Percentiles rank a stretch among this genome's conserved stretches.
Conservation (phyloP, 768 basidiomycete genomes). For the Solioccasus polychromus region DNA sequence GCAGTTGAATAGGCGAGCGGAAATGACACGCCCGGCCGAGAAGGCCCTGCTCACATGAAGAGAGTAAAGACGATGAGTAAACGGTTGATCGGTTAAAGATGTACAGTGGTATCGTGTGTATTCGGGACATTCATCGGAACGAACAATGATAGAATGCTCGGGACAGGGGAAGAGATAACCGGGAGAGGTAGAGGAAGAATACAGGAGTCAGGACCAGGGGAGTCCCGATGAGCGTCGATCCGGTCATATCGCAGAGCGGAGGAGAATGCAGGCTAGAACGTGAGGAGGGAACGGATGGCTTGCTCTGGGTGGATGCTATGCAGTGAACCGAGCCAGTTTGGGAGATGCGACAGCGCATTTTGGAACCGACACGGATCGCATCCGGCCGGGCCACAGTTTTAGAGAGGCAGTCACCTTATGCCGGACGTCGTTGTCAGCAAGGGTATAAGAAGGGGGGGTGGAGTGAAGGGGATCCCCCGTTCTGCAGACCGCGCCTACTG, state of each 20-base stretch:
- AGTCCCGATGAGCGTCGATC: conserved; percentile 18
- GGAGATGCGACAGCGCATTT: conserved; percentile 3
- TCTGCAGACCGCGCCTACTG: conserved; percentile 11
- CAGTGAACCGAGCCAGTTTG: conserved; percentile 21
- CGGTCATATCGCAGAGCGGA: conserved; percentile 25
- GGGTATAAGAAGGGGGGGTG: conserved; percentile 22
- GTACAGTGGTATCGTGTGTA: not conserved
- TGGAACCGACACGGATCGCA: conserved; percentile 18
- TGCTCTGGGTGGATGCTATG: conserved; percentile 4
- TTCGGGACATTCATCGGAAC: conserved; percentile 5
- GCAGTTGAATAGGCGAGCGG: conserved; percentile 8
- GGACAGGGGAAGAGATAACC: not conserved
- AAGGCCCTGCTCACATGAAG: not conserved
- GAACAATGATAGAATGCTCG: not conserved
- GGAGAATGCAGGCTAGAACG: not conserved
- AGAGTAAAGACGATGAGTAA: conserved; percentile 1
- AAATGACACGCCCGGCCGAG: conserved; percentile 14
- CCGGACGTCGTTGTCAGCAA: conserved; percentile 15
- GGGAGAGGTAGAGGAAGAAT: not conserved
- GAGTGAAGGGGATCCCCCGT: conserved; percentile 1
- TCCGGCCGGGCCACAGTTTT: not conserved
- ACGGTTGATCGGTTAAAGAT: not conserved
- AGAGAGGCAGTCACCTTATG: conserved; percentile 11
- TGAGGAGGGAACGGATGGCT: not conserved
- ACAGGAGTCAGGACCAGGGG: conserved; percentile 1